Evolutionary conservation across 106 monocot species (phyloP).

Genomic region (Dioscorea zingiberensis): DNA sequence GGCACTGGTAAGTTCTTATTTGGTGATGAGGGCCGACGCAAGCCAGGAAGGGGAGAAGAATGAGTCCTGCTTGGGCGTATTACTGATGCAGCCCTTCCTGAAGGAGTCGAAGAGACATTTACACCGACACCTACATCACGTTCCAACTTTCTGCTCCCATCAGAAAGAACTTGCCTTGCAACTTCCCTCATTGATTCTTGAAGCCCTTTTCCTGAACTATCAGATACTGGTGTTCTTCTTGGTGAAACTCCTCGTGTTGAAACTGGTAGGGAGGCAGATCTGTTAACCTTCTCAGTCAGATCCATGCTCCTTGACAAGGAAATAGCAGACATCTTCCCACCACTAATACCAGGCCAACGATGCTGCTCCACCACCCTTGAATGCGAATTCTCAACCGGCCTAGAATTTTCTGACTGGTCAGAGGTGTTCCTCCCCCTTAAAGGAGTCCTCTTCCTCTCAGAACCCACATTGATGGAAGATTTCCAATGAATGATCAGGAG

Average conservation of each 20-base stretch:
- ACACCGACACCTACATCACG: not conserved
- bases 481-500: conserved; percentile 33
- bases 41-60: conserved; percentile 21
- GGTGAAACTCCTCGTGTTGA: conserved; percentile 45
- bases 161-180: conserved; percentile 9
- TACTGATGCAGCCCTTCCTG: conserved; percentile 6
- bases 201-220: conserved; percentile 13
- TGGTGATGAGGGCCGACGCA: conserved; percentile 48
- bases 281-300: conserved; percentile 28
- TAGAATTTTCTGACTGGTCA: conserved; percentile 64
- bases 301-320: conserved; percentile 33
- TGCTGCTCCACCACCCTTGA: conserved; percentile 47
- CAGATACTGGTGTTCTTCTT: conserved; percentile 15
- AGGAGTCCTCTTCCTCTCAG: conserved; percentile 61
- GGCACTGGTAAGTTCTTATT: conserved; percentile 19
- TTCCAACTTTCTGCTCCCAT: conserved; percentile 13
- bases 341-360: conserved; percentile 48
- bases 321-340: conserved; percentile 35
- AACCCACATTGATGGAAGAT: conserved; percentile 6
- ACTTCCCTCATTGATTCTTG: conserved; percentile 17
- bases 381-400: conserved; percentile 37
- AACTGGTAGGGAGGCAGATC: conserved; percentile 16
- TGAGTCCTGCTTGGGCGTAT: conserved; percentile 31
- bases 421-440: conserved; percentile 48
- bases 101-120: conserved; percentile 10